phyloP scores from a whole-genome alignment of 768 basidiomycete genomes.

The Tephrocybe rancida region DNA sequence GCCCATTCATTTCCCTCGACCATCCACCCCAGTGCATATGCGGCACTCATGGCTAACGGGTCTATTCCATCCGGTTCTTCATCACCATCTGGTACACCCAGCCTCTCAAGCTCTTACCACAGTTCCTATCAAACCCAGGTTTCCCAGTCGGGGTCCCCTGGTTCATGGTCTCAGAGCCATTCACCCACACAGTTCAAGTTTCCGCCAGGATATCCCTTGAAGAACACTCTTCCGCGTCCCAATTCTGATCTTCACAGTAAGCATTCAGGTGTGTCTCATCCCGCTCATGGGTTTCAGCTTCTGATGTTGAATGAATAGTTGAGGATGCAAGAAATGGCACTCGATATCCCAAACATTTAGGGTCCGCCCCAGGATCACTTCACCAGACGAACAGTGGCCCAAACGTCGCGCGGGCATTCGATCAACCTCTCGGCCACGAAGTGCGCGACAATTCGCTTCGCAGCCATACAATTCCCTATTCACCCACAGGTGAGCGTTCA shows the following conservation, averaged over 20 bases:
- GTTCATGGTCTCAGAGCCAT: conserved; percentile 32
- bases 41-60: conserved; percentile 62
- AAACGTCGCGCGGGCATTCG: conserved; percentile 7
- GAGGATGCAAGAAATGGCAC: conserved; percentile 10
- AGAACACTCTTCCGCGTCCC: conserved; percentile 30
- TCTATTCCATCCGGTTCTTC: conserved; percentile 44
- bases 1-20: conserved; percentile 60
- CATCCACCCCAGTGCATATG: conserved; percentile 61
- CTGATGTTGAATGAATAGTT: conserved; percentile 9
- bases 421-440: conserved; percentile 6
- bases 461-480: conserved; percentile 23
- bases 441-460: conserved; percentile 14
- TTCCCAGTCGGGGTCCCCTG: conserved; percentile 22
- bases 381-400: conserved; percentile 16
- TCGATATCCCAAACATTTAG: conserved; percentile 5
- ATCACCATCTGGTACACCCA: conserved; percentile 33
- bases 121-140: conserved; percentile 20
- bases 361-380: conserved; percentile 7
- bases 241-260: conserved; percentile 28
- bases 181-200: conserved; percentile 22
- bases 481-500: conserved; percentile 49
- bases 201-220: conserved; percentile 24
- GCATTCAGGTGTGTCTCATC: conserved; percentile 20
- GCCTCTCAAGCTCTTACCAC: conserved; percentile 39
- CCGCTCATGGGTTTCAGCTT: conserved; percentile 1